Base-by-base conservation (phyloP, 495 filamentous ascomycete genomes). In the Cryomyces antarcticus region DNA sequence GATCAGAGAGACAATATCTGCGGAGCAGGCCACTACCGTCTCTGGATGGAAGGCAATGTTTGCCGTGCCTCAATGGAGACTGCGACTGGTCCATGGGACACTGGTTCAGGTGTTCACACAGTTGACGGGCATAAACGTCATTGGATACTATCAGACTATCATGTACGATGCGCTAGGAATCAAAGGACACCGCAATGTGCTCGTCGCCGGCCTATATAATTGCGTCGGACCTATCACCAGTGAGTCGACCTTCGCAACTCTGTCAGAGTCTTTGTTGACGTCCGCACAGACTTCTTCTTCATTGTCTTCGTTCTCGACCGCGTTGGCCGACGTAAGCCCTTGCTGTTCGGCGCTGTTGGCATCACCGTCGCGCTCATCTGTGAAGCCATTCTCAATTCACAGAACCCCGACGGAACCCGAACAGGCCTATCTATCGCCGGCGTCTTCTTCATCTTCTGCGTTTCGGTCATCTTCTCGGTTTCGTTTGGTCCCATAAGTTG, bases 121-220 rank as follows among this genome's bases (percentile, higher is more conserved):
- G 53, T 52, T 63, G 10, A 67, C 67, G 6, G 70, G 69, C 12
- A 67, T 66, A 44, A 68, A 62, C 43, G 65, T 73, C 35, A 67
- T 70, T 33, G 17, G 13, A 10, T 34, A 12, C 17, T 24, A 24
- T 2, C 17, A 24, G 17, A 24, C 17, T 24, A 24, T 24, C 17
- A 36, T 43, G 6, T n/a, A 10, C n/a, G 17, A 6, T 36, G 10
- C 30, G 17, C 43, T 11, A 4, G 72, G 72, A 4, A 67, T 77
- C 24, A 63, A 57, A 0, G 70, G 67, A 3, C 60, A 57, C 38
- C 59, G 62, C 24, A 63, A 59, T 30, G 57, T 71, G 9, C 66
- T 77, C 0, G 67, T 77, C 2, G 64, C 66, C 5, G 72, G 70
- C 6, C 63, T 75, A 38, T 77, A 77, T 57, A 77, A 77, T 45